Evolutionary conservation across 2,329 filamentous ascomycete genomes (phyloP).

Genomic region (Penicillium oxalicum): DNA sequence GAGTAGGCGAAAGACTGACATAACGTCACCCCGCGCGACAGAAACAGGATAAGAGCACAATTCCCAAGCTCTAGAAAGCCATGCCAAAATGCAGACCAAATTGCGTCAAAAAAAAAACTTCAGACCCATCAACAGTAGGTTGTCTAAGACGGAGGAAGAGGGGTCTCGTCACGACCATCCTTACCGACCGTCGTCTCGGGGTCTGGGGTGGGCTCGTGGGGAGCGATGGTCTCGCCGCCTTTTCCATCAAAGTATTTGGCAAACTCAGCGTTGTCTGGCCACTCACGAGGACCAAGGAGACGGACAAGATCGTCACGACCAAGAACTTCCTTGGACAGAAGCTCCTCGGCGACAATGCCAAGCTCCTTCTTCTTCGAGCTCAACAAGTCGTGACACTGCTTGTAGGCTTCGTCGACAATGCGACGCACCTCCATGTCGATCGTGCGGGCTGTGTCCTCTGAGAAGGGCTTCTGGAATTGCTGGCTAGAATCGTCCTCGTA

Average conservation of each 20-base stretch:
- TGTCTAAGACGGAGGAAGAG: slow-evolving; percentile 24
- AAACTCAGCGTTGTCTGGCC: slow-evolving; percentile 81
- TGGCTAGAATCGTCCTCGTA: slow-evolving; percentile 72
- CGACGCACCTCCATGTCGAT: slow-evolving; percentile 89
- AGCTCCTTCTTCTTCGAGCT: slow-evolving; percentile 82
- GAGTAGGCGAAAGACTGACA: slow-evolving; percentile 14
- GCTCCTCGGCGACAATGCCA: slow-evolving; percentile 84
- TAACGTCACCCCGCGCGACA: slow-evolving; percentile 9
- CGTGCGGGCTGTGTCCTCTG: slow-evolving; percentile 82
- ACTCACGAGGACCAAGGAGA: slow-evolving; percentile 76
- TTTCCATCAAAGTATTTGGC: slow-evolving; percentile 78
- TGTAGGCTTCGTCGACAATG: slow-evolving; percentile 88
- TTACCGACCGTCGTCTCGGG: slow-evolving; percentile 38
- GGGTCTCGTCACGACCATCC: slow-evolving; percentile 32
- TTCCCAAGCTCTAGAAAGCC: slow-evolving; percentile 6
- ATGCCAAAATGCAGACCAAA: background rate
- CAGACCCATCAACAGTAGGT: slow-evolving; percentile 17
- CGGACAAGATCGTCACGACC: slow-evolving; percentile 87
- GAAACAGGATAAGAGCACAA: slow-evolving; percentile 24
- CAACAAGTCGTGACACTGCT: slow-evolving; percentile 78
- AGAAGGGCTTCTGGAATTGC: slow-evolving; percentile 89
- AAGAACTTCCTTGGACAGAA: slow-evolving; percentile 86
- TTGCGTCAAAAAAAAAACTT: slow-evolving; percentile 15
- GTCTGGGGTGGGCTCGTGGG: slow-evolving; percentile 39
- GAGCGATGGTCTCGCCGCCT: slow-evolving; percentile 48